These are phyloP conservation scores for Metschnikowia lochheadii DNA, from an alignment of 805 yeast genomes.

Conservation along the genomic window DNA sequence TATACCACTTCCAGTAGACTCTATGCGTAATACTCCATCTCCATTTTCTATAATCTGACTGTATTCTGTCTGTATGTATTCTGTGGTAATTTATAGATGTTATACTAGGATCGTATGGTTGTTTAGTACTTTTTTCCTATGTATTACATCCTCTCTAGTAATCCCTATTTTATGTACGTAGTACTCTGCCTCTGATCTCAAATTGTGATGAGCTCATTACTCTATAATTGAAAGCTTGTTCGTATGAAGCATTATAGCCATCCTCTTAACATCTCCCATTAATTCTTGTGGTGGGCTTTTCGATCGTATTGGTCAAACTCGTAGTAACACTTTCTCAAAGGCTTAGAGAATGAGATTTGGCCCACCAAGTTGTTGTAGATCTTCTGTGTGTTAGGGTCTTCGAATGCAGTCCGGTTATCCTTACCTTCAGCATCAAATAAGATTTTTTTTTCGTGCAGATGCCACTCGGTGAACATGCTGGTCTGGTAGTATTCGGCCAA, in stretches of 20 bases:
- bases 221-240: too few species aligned
- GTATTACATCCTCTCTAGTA: too few species aligned
- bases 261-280: background rate
- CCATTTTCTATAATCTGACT: too few species aligned
- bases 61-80: too few species aligned
- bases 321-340: conserved; percentile 10
- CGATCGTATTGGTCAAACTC: conserved; percentile 12
- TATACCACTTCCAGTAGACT: too few species aligned
- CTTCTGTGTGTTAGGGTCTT: background rate
- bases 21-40: too few species aligned
- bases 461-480: conserved; percentile 16
- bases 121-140: too few species aligned
- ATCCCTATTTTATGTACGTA: too few species aligned
- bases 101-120: too few species aligned
- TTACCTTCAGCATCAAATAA: conserved; percentile 16
- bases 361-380: conserved; percentile 7
- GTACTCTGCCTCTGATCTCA: too few species aligned
- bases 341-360: conserved; percentile 4
- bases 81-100: too few species aligned
- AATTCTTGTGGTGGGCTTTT: conserved; percentile 1
- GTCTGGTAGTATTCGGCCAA: conserved; percentile 23
- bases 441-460: conserved; percentile 16
- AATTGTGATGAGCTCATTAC: too few species aligned
- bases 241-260: background rate
- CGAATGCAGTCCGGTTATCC: conserved; percentile 3